Conservation (phyloP, 257 asterid species). For the Petunia axillaris region DNA sequence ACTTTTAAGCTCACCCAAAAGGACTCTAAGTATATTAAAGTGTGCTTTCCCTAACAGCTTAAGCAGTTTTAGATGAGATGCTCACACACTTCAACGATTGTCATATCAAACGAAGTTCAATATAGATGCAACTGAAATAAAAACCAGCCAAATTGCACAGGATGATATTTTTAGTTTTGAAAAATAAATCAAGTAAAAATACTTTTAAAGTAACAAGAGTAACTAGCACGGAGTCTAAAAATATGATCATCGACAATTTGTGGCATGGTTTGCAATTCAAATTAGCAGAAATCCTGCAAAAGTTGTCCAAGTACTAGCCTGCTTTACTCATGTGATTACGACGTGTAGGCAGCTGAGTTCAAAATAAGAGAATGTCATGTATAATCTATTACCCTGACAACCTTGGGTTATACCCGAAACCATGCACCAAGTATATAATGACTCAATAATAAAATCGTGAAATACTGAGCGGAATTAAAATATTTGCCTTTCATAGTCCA, state of each 20-base stretch:
- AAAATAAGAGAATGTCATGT: not conserved
- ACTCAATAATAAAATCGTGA: constrained; percentile 18
- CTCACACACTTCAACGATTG: no score
- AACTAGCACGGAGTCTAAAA: not conserved
- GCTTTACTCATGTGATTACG: not conserved
- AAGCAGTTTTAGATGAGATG: no score
- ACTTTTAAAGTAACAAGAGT: not conserved
- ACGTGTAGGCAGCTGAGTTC: not conserved
- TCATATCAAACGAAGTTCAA: not conserved
- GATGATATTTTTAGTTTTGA: constrained; percentile 20
- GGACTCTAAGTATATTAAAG: no score
- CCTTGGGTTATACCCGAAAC: not conserved
- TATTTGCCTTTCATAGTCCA: not conserved
- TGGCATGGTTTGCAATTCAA: not conserved
- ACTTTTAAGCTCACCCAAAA: no score
- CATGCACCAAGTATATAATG: not conserved
- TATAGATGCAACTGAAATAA: constrained; percentile 8
- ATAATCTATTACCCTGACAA: not conserved
- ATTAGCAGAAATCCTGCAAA: not conserved
- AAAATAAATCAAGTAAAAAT: not conserved
- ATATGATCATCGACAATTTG: not conserved
- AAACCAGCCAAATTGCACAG: not conserved
- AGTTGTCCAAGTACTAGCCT: constrained; percentile 12
- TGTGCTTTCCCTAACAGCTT: no score
- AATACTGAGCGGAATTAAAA: constrained; percentile 14